Conservation (phyloP, 305 asterid species). For the Fraxinus sp. region DNA sequence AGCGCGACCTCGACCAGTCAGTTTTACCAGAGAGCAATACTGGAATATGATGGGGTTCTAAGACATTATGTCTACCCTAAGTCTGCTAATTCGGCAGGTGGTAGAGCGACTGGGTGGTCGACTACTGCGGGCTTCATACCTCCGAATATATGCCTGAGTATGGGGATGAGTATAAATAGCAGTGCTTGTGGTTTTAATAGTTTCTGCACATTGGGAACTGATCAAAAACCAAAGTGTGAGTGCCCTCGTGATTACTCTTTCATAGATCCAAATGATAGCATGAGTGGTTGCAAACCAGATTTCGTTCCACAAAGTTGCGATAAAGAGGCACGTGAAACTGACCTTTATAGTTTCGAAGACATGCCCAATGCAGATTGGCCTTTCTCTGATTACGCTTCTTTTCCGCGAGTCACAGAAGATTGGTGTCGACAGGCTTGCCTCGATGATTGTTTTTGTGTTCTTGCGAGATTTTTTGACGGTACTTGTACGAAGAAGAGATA, state of each 20-base stretch:
- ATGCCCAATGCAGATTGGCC: not conserved
- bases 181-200: constrained; percentile 46
- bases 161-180: not conserved
- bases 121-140: constrained; percentile 22
- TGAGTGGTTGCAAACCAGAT: not conserved
- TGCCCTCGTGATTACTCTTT: not conserved
- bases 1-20: constrained; percentile 1
- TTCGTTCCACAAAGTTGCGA: not conserved
- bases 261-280: constrained; percentile 5
- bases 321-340: not conserved
- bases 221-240: constrained; percentile 38
- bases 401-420: not conserved
- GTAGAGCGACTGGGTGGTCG: constrained; percentile 29
- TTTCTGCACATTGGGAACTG: constrained; percentile 27
- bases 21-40: constrained; percentile 34
- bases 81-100: constrained; percentile 13
- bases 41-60: constrained; percentile 49
- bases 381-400: not conserved
- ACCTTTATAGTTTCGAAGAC: not conserved
- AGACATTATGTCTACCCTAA: constrained; percentile 40
- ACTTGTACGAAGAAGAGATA: not conserved
- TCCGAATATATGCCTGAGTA: constrained; percentile 29
- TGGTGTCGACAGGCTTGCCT: not conserved
- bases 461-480: constrained; percentile 7
- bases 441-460: constrained; percentile 12